Evolutionary conservation across 331 rosid species (phyloP), one percentile per base, ranked within the genome.

Genomic region (Erythrophleum ivorense): DNA sequence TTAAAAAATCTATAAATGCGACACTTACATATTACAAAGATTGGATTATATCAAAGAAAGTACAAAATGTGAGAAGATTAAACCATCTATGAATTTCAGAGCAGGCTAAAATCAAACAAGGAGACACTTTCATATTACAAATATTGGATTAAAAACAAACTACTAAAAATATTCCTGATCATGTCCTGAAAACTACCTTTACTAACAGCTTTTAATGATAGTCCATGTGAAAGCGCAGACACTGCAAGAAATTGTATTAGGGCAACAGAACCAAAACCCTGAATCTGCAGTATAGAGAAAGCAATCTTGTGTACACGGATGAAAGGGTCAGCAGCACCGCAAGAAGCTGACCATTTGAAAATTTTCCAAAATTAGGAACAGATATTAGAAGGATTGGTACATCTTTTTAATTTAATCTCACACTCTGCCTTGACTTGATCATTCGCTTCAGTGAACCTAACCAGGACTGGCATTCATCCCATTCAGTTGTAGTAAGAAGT

Each of bases 391-490:
- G 84, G 73, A 68, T 83, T 62, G 49, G 49, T 21, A 59, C 6
- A 66, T 84, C 38, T 83, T 59, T 24, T 3, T 79, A 89, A 81
- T 85, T 87, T 88, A 80, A 78, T 88, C 99, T 96, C 83, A 88
- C 90, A 83, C 76, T 92, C 89, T 96, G 99, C 90, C 92, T 91
- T 13, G 98, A 91, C 91, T 90, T 96, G 91, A 96, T 94, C 99
- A 96, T 96, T 78, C 99, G 92, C 89, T 96, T 96, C 63, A 96
- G 92, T 16, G 98, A 84, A 81, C 97, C 97, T 55, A 96, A 89
- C 99, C 99, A 96, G 83, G 94, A 91, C 85, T 94, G 97, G 91
- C 99, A 96, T 87, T 96, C 99, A 48, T 96, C 99, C 99, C 99
- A 96, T 65, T 96, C 99, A 16, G 95, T 91, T 34, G 99, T 92